phyloP scores from a whole-genome alignment of 805 yeast species.

The Candida pseudofarinosa region DNA sequence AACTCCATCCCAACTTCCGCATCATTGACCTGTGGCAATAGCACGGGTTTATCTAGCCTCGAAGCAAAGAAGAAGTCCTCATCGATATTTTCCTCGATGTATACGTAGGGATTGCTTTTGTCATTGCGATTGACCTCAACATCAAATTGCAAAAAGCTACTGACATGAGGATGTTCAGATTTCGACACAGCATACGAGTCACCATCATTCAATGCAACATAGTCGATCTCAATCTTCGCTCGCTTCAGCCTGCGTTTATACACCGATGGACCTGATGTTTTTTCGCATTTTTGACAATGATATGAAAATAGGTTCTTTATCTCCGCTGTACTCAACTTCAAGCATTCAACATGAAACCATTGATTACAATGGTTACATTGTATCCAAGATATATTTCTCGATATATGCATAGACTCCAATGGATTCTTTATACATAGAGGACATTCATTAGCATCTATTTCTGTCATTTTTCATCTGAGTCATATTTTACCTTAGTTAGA shows the following conservation, averaged over 20 bases:
- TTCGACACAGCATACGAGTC: slow-evolving; percentile 46
- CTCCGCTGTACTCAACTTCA: slow-evolving; percentile 29
- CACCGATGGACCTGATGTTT: slow-evolving; percentile 44
- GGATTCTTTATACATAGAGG: slow-evolving; percentile 17
- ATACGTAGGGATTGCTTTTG: slow-evolving; percentile 15
- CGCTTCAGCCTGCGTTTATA: slow-evolving; percentile 53
- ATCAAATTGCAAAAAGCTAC: slow-evolving; percentile 25
- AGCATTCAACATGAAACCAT: slow-evolving; percentile 56
- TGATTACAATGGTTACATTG: slow-evolving; percentile 51
- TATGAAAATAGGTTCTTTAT: slow-evolving; percentile 40
- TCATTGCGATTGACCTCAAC: slow-evolving; percentile 15
- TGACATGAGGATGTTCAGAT: slow-evolving; percentile 51
- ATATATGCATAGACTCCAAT: slow-evolving; percentile 9
- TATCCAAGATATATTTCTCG: slow-evolving; percentile 40
- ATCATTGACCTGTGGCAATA: slow-evolving; percentile 31
- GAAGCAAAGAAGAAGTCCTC: slow-evolving; percentile 29
- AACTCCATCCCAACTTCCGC: slow-evolving; percentile 44
- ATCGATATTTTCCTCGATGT: slow-evolving; percentile 29
- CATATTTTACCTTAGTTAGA: no score
- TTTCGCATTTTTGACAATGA: slow-evolving; percentile 52
- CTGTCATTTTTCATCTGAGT: neutral
- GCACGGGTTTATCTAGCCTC: slow-evolving; percentile 41
- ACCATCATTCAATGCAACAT: slow-evolving; percentile 76
- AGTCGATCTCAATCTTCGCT: slow-evolving; percentile 55
- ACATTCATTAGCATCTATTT: slow-evolving; percentile 15